Percentiles rank a stretch among this genome's conserved stretches.
Evolutionary conservation across 441 rosid genomes (phyloP).

Genomic region (Pelargonium cotyledonis): DNA sequence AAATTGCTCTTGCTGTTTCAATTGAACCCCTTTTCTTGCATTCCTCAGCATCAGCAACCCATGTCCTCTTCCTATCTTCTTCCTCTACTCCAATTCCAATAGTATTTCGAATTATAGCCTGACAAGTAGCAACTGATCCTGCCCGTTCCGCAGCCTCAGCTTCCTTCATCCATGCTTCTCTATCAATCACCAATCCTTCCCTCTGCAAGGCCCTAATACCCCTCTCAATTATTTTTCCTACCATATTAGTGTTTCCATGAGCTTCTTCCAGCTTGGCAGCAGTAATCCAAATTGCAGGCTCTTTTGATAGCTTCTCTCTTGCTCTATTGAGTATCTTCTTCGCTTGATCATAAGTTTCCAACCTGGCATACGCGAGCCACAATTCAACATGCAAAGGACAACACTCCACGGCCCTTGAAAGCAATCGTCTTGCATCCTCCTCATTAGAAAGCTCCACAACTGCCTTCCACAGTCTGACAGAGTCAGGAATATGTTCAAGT

Average conservation of each 20-base stretch:
- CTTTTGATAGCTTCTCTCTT: conserved; percentile 21
- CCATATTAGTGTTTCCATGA: conserved; percentile 20
- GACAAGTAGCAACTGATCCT: conserved; percentile 19
- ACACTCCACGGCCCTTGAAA: background rate
- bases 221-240: conserved; percentile 21
- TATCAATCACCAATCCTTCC: conserved; percentile 28
- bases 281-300: conserved; percentile 23
- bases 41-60: conserved; percentile 2
- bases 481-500: conserved; percentile 17
- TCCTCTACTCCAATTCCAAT: conserved; percentile 6
- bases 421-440: background rate
- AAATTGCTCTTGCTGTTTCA: background rate
- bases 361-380: conserved; percentile 17
- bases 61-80: conserved; percentile 5
- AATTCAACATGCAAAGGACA: conserved; percentile 19
- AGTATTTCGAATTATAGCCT: conserved; percentile 15
- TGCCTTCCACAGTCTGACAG: conserved; percentile 14
- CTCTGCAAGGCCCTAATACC: conserved; percentile 25
- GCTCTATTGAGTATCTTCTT: conserved; percentile 22
- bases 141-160: conserved; percentile 20
- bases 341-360: conserved; percentile 21
- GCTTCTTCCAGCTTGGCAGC: conserved; percentile 22
- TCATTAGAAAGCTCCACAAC: background rate
- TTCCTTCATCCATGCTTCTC: conserved; percentile 27
- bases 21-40: background rate